Evolutionary conservation across 176 grass and related monocot species (phyloP), one percentile per base, ranked within the genome.

Genomic region (Elaeis guineensis): DNA sequence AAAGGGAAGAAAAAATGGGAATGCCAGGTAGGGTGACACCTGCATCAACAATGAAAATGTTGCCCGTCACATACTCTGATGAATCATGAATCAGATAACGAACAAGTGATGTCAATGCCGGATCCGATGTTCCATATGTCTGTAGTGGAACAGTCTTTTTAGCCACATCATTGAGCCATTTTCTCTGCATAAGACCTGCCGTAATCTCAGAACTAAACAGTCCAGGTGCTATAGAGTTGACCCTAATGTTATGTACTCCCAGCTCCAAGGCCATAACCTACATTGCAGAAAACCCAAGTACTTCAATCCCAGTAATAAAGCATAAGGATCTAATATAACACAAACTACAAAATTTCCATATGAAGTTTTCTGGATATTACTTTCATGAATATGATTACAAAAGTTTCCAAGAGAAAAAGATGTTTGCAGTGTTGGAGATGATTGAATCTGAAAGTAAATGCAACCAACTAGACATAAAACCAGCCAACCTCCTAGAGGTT

Each of bases 141-240:
- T 71, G 68, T 21, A 83, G 17, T 9, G 80, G 80, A 3, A 76
- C 66, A 1, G 69, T 83, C 61, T 23, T 83, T 30, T 67, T 49
- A 5, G 24, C 54, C 61, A 83, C 74, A 6, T 51, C 52, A 18
- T 44, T 25, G 0, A 83, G 51, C 80, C 80, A 83, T 54, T 63
- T 44, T 6, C 22, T 78, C 62, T 69, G 22, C 50, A 83, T 18
- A 0, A 83, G 74, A 39, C 20, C 56, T 4, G 51, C 16, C 3
- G 80, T 83, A 21, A 83, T 83, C 69, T 77, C 80, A 6, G 74
- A 77, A 17, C 69, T 69, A 50, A 83, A 83, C 54, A 83, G 5
- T 28, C 80, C 80, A 3, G 80, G 80, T 0, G 64, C 59, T 14
- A 83, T 78, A 25, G 80, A 55, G 63, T 83, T 83, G 49, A 72